Base-by-base conservation (phyloP, 306 rosid genomes). In the Vigna radiata region DNA sequence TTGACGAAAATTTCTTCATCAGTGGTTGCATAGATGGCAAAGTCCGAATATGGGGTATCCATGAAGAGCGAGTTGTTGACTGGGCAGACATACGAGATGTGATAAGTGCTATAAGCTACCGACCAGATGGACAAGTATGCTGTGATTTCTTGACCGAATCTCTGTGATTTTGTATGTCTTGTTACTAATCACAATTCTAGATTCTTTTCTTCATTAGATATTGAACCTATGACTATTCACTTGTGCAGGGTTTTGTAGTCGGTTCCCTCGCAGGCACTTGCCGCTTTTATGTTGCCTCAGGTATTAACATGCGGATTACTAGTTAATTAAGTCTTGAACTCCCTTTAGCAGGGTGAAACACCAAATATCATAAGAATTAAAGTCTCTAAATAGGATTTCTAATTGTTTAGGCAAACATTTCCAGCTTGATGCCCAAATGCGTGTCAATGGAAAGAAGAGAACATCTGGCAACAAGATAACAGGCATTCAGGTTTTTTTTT, bases 401-500 rank as follows among this genome's bases (percentile, higher is more conserved):
- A 58, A 55, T 72, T 76, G 68, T 81, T 76, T 75, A 95, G 97
- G 83, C 17, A 87, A 89, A 83, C 85, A 85, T 77, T 77, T 85
- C 48, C 55, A 82, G 70, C 84, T 87, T 78, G 89, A 87, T 64
- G 80, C 85, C 9, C 84, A 86, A 73, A 85, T 92, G 73, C 72
- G 46, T 54, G 67, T 87, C 53, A 72, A 19, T 15, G 91, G 90
- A 60, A 89, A 84, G 85, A 90, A 82, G 82, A 95, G 81, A 84
- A 64, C 91, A 41, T 68, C 90, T 3, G 84, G 94, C 52, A 92
- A 85, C 80, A 91, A 86, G 79, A 92, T 95, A 67, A 95, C 97
- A 18, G 90, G 97, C 86, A 88, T 95, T 85, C 91, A 95, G 99
- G 99, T 94, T 37, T 64, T 97, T 97, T 94, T 97, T 94, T 29